Conservation (phyloP, 768 basidiomycete genomes). For the Infundibulicybe gibba region DNA sequence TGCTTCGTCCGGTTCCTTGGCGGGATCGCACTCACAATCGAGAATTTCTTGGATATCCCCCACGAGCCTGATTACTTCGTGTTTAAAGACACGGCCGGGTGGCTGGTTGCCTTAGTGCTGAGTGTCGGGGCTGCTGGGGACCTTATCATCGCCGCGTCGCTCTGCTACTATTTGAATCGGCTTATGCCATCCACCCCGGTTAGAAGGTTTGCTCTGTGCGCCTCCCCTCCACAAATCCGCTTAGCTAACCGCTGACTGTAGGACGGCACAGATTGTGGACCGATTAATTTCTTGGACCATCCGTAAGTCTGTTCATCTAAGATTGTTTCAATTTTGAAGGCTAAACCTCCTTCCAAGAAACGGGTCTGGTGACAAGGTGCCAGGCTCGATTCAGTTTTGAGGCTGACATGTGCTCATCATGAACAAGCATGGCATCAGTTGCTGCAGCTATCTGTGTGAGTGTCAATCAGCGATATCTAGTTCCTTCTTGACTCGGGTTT, state of each 20-base stretch:
- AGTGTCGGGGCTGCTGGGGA: constrained; percentile 17
- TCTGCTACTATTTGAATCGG: constrained; percentile 16
- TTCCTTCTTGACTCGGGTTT: background rate
- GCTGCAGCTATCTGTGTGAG: constrained; percentile 17
- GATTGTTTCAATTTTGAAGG: background rate
- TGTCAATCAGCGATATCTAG: background rate
- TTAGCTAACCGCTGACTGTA: background rate
- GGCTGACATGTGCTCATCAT: background rate
- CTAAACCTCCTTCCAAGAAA: constrained; percentile 8
- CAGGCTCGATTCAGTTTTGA: background rate
- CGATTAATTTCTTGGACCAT: constrained; percentile 19
- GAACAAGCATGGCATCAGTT: constrained; percentile 16
- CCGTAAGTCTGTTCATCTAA: constrained; percentile 10
- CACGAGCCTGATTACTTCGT: constrained; percentile 15
- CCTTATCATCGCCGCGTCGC: constrained; percentile 15
- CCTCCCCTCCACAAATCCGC: too few species aligned
- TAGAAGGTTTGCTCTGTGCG: constrained; percentile 1
- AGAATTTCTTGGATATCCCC: constrained; percentile 16
- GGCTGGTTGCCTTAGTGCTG: constrained; percentile 19
- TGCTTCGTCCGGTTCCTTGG: constrained; percentile 13
- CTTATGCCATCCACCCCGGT: constrained; percentile 3
- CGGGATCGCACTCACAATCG: constrained; percentile 12
- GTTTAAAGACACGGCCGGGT: constrained; percentile 13
- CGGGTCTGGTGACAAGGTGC: constrained; percentile 19
- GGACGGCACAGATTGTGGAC: constrained; percentile 14